Base-by-base conservation (phyloP, 83 land plant species). In the Larix sibirica region DNA sequence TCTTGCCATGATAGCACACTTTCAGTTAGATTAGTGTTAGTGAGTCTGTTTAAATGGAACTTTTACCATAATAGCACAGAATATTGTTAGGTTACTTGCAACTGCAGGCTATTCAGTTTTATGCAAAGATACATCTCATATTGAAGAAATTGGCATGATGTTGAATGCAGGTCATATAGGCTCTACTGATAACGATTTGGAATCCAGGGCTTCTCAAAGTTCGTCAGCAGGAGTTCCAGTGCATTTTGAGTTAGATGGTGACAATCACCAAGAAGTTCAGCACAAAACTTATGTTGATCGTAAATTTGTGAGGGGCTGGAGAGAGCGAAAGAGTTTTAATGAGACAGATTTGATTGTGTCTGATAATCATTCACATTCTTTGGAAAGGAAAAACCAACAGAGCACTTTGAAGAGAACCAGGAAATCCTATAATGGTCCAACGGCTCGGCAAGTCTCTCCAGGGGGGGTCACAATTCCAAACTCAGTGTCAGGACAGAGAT, bases 401-500 rank as follows among this genome's bases (percentile, higher is more conserved):
- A 74, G 59, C 3, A 56, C 75, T 17, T 33, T 61, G 13, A 86
- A 83, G 78, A 54, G 85, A 12, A 54, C 74, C 16, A 76, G 84
- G 54, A 79, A 56, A 3, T 47, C 60, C 9, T 47, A 33, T 18
- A 78, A 74, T 86, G 87, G 84, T 6, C 83, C 69, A 3, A 77
- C 64, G 38, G 20, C 80, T n/a, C 77, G 47, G 40, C 89, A 79
- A 18, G 63, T 77, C 26, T 65, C 59, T 54, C 59, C 65, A 26
- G 26, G 26, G 23, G 63, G 80, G 23, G 56, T 42, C 14, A 9
- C 21, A 18, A 70, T 42, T 18, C 44, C 61, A 0, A 83, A 82
- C 20, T 61, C 62, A 60, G 80, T 81, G 26, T 10, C 18, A 28
- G 23, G 54, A 6, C 77, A 81, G 65, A 85, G 79, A 81, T 79